Base-by-base conservation (phyloP, 2,329 filamentous ascomycete species). In the Penicillium sp. region DNA sequence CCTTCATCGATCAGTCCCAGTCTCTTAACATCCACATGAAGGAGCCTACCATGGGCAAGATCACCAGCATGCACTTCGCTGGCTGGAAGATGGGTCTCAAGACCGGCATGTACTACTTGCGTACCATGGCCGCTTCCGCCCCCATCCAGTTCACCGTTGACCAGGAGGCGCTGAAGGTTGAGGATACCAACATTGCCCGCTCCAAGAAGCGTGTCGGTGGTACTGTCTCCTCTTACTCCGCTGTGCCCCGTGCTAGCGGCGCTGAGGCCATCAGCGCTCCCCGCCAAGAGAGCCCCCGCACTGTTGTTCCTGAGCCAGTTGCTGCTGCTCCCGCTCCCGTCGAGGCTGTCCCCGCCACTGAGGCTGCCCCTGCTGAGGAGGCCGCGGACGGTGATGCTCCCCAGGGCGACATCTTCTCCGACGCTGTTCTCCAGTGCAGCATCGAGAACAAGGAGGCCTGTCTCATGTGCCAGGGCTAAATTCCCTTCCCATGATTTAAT, bases 81-180 rank as follows among this genome's bases (percentile, higher is more conserved):
- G 95, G 95, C 69, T 99, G 95, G 95, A 99, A 98, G 84, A 88
- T 98, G 65, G 95, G 95, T 71, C 86, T 99, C 67, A 99, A 99
- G 89, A 99, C 95, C 35, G 95, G 95, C 82, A 98, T 99, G 95
- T 99, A 99, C 87, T 99, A 99, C 80, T 88, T 99, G 68, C 91
- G 95, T 70, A 99, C 95, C 48, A 95, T 96, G 87, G 95, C 95
- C 62, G 95, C 95, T 35, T 93, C 93, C 19, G 92, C 93, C 47
- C 95, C 95, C 53, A 99, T 99, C 66, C 95, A 99, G 78, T 99
- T 99, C 82, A 99, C 95, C 4, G 95, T 99, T 72, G 95, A 99
- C 74, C 93, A 99, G 78, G 91, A 96, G 78, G 90, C 91, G 55
- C 87, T 99, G 67, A 91, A 92, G 81, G 87, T 96, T 47, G 86